Evolutionary conservation across 2,329 filamentous ascomycete genomes (phyloP), one percentile per base, ranked within the genome.

Genomic region (Penicillium brevicompactum): DNA sequence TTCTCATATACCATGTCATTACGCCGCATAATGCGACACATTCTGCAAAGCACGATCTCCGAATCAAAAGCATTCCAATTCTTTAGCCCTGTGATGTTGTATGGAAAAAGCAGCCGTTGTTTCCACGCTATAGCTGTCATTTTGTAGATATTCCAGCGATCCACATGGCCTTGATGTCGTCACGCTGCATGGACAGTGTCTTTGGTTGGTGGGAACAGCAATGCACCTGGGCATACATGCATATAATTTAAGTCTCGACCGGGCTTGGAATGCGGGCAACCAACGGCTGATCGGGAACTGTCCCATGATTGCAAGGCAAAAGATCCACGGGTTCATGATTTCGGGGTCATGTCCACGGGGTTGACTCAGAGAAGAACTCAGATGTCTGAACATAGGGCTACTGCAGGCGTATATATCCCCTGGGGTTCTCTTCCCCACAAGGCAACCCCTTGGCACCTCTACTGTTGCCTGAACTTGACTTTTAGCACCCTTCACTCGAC

Each of bases 211-310:
- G 34, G 7, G n/a, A 37, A n/a, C 6, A 13, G 34, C 34, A 37
- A 37, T n/a, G 2, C 13, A 34, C 30, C 6, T 31, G 18, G 18
- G 18, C 18, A 18, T 2, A 34, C 13, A 37, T n/a, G 34, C 13
- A 37, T 51, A 42, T 24, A 31, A 38, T 6, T 13, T 32, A 48
- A 37, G 40, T 46, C 58, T 58, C 52, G 10, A 42, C 53, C 41
- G 42, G 13, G 48, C 46, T 51, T 55, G 49, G 56, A 57, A 59
- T 62, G 53, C 32, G 21, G 45, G 30, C n/a, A 50, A 58, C 46
- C 44, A 53, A 46, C 48, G 37, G 49, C 55, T 47, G 53, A 53
- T 51, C 44, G 22, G 24, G 27, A 30, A 40, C 46, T 51, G 48
- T 34, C 40, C 48, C 41, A 50, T 53, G 41, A 49, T 37, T 40